A percentile compares a stretch with the other conserved stretches of the same genome.
Evolutionary conservation across 2,329 filamentous ascomycete genomes (phyloP).

Genomic region (Fusarium avenaceum): DNA sequence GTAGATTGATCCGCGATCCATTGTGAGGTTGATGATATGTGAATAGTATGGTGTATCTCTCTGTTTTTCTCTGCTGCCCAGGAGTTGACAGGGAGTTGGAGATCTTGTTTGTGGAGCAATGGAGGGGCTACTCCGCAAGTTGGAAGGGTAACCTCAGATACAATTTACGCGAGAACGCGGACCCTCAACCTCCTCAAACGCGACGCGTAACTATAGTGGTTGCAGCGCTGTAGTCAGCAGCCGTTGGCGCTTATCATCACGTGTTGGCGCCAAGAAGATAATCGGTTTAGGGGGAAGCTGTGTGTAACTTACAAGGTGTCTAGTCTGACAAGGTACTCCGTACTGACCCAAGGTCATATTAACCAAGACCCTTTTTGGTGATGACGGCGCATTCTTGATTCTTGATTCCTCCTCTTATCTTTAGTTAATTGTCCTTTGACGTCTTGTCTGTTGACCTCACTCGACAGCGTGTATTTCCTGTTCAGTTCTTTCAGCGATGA

Average conservation of each 20-base stretch:
- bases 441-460: slow-evolving; percentile 21
- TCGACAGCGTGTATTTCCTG: slow-evolving; percentile 29
- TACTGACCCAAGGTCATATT: slow-evolving; percentile 33
- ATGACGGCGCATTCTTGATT: slow-evolving; percentile 45
- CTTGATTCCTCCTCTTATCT: slow-evolving; percentile 28
- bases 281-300: slow-evolving; percentile 38
- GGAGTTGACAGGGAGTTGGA: slow-evolving; percentile 35
- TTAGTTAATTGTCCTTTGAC: slow-evolving; percentile 37
- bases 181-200: slow-evolving; percentile 28
- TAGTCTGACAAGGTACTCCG: slow-evolving; percentile 26
- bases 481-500: slow-evolving; percentile 59
- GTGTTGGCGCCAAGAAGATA: slow-evolving; percentile 29
- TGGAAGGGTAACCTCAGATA: slow-evolving; percentile 42
- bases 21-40: slow-evolving; percentile 53
- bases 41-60: slow-evolving; percentile 12
- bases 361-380: slow-evolving; percentile 36
- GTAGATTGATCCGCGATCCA: slow-evolving; percentile 92
- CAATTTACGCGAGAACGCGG: slow-evolving; percentile 44
- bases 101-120: slow-evolving; percentile 44
- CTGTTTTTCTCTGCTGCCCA: slow-evolving; percentile 20
- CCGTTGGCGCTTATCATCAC: slow-evolving; percentile 34
- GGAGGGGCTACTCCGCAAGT: slow-evolving; percentile 46
- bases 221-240: slow-evolving; percentile 41
- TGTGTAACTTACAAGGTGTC: slow-evolving; percentile 44
- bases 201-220: slow-evolving; percentile 51